These are phyloP conservation scores for Komagataella pastoris DNA, from an alignment of 805 yeast genomes.

Conservation along the genomic window DNA sequence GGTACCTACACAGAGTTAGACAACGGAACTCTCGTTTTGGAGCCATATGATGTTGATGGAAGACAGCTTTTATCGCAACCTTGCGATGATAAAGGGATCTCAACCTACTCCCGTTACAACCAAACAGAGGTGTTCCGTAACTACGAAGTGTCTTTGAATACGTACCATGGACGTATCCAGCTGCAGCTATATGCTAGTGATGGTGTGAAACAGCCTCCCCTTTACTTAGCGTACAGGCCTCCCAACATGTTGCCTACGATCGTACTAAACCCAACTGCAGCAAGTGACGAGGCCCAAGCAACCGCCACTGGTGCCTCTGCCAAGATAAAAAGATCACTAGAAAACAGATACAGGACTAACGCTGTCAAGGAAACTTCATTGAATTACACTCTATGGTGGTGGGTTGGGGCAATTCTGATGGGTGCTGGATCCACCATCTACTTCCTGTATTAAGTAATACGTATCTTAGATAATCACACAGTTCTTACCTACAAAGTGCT, in stretches of 20 bases:
- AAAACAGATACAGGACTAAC: conserved; percentile 66
- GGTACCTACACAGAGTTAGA: conserved; percentile 55
- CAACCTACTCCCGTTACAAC: conserved; percentile 58
- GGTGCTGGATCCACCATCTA: conserved; percentile 11
- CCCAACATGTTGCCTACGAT: conserved; percentile 92
- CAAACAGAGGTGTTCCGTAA: conserved; percentile 49
- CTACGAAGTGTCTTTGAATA: conserved; percentile 50
- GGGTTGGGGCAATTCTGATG: conserved; percentile 30
- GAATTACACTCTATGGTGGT: conserved; percentile 43
- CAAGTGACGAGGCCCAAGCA: conserved; percentile 20
- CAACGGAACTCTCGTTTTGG: conserved; percentile 57
- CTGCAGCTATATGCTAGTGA: conserved; percentile 65
- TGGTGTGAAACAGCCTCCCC: conserved; percentile 74
- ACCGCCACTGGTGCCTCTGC: conserved; percentile 18
- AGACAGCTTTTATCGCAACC: conserved; percentile 86
- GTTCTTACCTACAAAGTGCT: not conserved
- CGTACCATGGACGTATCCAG: conserved; percentile 73
- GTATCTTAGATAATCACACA: not conserved
- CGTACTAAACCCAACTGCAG: conserved; percentile 75
- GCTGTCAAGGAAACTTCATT: conserved; percentile 34
- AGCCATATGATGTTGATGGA: conserved; percentile 80
- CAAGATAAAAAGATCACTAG: conserved; percentile 59
- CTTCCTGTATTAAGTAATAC: not conserved
- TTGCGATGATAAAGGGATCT: conserved; percentile 48
- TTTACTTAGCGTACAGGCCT: conserved; percentile 86